Conservation (phyloP, 139 green algal species). For the Auxenochlorella protothecoides region DNA sequence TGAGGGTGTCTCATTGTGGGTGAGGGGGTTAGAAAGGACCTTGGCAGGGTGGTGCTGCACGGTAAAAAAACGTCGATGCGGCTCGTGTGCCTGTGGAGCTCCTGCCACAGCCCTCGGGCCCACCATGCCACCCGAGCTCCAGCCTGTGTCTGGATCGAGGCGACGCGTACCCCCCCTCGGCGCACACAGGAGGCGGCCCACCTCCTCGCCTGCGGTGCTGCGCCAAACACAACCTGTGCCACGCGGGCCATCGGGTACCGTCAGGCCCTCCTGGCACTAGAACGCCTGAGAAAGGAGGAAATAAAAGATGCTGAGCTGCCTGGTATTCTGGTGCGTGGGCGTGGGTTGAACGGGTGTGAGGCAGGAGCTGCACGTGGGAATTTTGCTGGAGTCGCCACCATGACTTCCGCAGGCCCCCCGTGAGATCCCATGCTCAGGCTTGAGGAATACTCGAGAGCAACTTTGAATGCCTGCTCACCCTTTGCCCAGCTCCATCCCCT, state of each 20-base stretch:
- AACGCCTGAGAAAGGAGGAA: neutral
- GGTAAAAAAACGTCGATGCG: no score
- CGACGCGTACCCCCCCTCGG: no score
- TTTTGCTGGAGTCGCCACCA: no score
- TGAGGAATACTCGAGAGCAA: no score
- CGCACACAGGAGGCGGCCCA: no score
- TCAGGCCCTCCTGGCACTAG: constrained; percentile 28
- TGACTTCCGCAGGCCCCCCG: no score
- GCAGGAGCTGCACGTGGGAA: no score
- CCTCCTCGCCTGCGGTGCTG: constrained; percentile 11
- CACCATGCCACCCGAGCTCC: neutral
- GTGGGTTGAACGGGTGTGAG: neutral
- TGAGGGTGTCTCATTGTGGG: constrained; percentile 3
- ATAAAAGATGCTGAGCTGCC: neutral
- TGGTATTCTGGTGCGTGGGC: neutral
- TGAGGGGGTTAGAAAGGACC: no score
- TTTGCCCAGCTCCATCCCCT: neutral
- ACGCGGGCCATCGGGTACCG: constrained; percentile 65
- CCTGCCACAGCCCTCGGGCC: no score
- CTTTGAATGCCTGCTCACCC: neutral
- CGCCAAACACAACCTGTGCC: constrained; percentile 46
- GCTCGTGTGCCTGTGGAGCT: no score
- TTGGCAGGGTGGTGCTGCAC: no score
- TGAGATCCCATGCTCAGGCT: no score
- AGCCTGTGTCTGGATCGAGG: constrained; percentile 29